These are phyloP conservation scores for Symbiodinium pilosum DNA, from an alignment of 73 alveolate genomes.

Conservation along the genomic window DNA sequence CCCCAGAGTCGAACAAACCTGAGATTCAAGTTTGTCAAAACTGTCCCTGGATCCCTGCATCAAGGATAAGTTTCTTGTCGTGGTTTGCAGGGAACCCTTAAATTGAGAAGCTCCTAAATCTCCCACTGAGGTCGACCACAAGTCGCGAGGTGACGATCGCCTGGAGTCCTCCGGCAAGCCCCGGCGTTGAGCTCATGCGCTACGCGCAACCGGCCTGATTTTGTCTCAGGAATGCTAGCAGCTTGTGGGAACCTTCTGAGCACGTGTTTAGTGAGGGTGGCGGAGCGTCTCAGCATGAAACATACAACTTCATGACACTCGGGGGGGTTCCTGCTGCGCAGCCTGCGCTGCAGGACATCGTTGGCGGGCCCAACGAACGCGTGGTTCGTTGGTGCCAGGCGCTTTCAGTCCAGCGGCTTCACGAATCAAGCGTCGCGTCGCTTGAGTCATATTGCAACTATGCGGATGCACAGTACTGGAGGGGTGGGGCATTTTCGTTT, in stretches of 20 bases:
- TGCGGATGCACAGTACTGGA: no score
- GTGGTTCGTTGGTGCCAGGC: slow-evolving; percentile 93
- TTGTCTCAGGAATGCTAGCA: background rate
- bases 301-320: background rate
- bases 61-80: no score
- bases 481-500: no score
- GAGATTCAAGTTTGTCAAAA: no score
- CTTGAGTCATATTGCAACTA: no score
- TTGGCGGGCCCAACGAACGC: slow-evolving; percentile 60
- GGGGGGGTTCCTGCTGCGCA: background rate
- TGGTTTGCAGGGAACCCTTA: no score
- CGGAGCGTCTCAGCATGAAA: background rate
- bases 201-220: background rate
- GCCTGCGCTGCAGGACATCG: slow-evolving; percentile 15
- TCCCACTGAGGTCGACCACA: background rate
- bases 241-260: background rate
- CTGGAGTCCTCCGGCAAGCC: slow-evolving; percentile 50
- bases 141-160: slow-evolving; percentile 13
- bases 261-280: background rate
- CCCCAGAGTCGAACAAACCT: no score
- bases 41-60: no score
- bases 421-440: no score
- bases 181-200: slow-evolving; percentile 63
- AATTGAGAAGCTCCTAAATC: no score
- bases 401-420: background rate